Evolutionary conservation across 2,329 filamentous ascomycete genomes (phyloP).

Genomic region (Ophiostoma quercus): DNA sequence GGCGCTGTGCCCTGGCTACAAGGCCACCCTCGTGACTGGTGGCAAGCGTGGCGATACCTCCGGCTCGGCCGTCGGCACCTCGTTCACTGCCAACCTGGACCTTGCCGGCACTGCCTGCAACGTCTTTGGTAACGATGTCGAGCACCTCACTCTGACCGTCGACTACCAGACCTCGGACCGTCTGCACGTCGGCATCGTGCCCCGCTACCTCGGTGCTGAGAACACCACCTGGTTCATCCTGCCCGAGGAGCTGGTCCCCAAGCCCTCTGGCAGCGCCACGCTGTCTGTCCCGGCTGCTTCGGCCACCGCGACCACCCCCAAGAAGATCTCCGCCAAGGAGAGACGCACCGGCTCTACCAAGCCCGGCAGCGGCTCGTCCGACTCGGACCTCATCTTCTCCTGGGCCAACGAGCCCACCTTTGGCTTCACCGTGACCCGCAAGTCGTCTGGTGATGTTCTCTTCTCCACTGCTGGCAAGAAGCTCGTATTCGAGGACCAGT

Average conservation of each 20-base stretch:
- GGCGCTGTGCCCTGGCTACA: conserved; percentile 63
- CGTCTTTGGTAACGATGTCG: conserved; percentile 70
- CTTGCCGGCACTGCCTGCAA: conserved; percentile 69
- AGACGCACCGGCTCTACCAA: conserved; percentile 1
- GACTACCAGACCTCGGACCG: conserved; percentile 47
- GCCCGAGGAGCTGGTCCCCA: conserved; percentile 57
- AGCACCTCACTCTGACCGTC: conserved; percentile 60
- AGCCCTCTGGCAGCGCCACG: conserved; percentile 38
- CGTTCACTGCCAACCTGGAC: conserved; percentile 63
- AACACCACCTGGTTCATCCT: conserved; percentile 65
- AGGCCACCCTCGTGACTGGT: conserved; percentile 52
- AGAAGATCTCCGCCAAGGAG: conserved; percentile 9
- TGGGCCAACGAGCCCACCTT: conserved; percentile 50
- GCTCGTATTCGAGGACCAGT: conserved; percentile 73
- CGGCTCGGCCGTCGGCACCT: conserved; percentile 6
- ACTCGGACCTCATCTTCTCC: conserved; percentile 20
- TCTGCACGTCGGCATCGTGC: conserved; percentile 64
- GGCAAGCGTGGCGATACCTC: neutral
- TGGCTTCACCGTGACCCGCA: conserved; percentile 39
- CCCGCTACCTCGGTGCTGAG: conserved; percentile 54
- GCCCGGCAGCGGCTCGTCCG: neutral
- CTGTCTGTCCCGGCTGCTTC: neutral
- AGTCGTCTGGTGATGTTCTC: conserved; percentile 46
- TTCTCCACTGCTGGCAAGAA: conserved; percentile 64
- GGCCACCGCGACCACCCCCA: neutral